Evolutionary conservation across 768 basidiomycete genomes (phyloP).

Genomic region (Fibroporia radiculosa): DNA sequence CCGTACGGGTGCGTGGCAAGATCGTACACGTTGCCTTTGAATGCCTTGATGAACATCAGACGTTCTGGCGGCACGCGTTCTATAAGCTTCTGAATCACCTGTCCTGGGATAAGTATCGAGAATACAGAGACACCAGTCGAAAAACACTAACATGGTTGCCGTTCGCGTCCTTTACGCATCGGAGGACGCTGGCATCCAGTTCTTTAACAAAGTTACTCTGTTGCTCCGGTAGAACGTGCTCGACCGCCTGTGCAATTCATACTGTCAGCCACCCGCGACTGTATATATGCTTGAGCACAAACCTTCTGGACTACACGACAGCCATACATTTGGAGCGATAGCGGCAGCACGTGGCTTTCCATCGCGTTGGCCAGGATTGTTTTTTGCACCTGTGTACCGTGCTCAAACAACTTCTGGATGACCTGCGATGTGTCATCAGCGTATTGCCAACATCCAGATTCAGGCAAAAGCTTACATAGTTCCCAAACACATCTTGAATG

Average conservation of each 20-base stretch:
- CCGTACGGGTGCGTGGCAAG: conserved; percentile 88
- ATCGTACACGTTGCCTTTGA: conserved; percentile 72
- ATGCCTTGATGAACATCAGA: conserved; percentile 64
- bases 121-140: conserved; percentile 3
- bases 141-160: conserved; percentile 82
- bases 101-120: too few relatives aligned
- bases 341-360: conserved; percentile 65
- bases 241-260: conserved; percentile 57
- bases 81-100: conserved; percentile 87
- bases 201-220: conserved; percentile 70
- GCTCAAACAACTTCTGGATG: conserved; percentile 89
- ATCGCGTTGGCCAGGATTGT: conserved; percentile 60
- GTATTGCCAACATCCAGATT: background rate
- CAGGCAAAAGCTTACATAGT: conserved; percentile 69
- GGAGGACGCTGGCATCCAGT: conserved; percentile 71
- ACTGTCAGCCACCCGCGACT: conserved; percentile 3
- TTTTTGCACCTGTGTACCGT: conserved; percentile 72
- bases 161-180: conserved; percentile 85
- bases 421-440: conserved; percentile 42
- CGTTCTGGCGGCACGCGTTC: conserved; percentile 73
- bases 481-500: conserved; percentile 91
- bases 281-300: conserved; percentile 5
- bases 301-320: conserved; percentile 96
- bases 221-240: conserved; percentile 71
- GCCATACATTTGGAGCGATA: conserved; percentile 91